phyloP scores from a whole-genome alignment of 78 protist species.

The Pigoraptor vietnamica region DNA sequence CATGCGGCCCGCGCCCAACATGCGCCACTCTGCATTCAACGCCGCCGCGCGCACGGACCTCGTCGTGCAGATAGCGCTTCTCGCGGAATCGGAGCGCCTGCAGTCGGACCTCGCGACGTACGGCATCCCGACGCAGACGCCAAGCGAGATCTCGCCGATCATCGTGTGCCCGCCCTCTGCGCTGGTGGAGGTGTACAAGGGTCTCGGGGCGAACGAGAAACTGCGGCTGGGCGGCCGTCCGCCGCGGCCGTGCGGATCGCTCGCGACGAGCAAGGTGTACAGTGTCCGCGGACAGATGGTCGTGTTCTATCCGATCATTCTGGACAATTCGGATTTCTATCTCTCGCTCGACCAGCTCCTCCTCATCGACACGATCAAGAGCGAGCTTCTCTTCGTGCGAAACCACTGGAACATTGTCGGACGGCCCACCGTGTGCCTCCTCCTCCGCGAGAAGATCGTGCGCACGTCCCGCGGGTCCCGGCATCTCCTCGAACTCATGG shows the following conservation, averaged over 20 bases:
- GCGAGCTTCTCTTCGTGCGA: background rate
- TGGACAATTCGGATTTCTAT: slow-evolving; percentile 25
- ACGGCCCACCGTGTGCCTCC: slow-evolving; percentile 5
- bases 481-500: background rate
- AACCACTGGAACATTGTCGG: slow-evolving; percentile 10
- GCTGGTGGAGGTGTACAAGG: slow-evolving; percentile 3
- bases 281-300: background rate
- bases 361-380: slow-evolving; percentile 7
- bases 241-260: slow-evolving; percentile 9
- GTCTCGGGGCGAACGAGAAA: background rate
- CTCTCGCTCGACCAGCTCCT: slow-evolving; percentile 4
- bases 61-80: slow-evolving; percentile 19
- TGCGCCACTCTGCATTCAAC: no score
- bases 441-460: background rate
- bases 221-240: slow-evolving; percentile 22
- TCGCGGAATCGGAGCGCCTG: slow-evolving; percentile 9
- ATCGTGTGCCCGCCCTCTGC: background rate
- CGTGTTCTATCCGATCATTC: slow-evolving; percentile 22
- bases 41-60: background rate
- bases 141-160: slow-evolving; percentile 13
- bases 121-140: slow-evolving; percentile 29
- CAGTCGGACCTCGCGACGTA: slow-evolving; percentile 15
- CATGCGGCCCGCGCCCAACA: no score
- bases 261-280: slow-evolving; percentile 13
- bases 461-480: no score